Conservation (phyloP, 106 monocot genomes). For the Dioscorea zingiberensis region DNA sequence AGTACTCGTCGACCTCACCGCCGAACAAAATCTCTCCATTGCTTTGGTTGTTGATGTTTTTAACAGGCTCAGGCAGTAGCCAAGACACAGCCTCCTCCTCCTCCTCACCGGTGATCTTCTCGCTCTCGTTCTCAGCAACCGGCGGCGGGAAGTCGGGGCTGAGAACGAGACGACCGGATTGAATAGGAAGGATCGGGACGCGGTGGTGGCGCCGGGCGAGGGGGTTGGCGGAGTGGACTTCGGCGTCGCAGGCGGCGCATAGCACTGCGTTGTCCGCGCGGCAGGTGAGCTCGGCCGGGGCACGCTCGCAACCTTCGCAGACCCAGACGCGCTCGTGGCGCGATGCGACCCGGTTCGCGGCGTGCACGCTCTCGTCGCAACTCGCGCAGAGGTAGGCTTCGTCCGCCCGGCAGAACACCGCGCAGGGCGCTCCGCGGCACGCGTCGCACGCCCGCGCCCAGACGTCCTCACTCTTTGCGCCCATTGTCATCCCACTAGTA, state of each 20-base stretch:
- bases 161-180: not conserved
- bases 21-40: not conserved
- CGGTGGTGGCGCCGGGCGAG: constrained; percentile 13
- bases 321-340: constrained; percentile 28
- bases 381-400: constrained; percentile 22
- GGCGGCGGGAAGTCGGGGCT: no score
- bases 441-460: constrained; percentile 27
- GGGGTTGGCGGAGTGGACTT: constrained; percentile 24
- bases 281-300: constrained; percentile 24
- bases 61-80: not conserved
- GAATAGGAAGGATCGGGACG: constrained; percentile 6
- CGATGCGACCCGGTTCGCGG: constrained; percentile 19
- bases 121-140: no score
- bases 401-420: constrained; percentile 26
- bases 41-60: not conserved
- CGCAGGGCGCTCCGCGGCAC: constrained; percentile 6
- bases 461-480: constrained; percentile 11
- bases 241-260: constrained; percentile 24
- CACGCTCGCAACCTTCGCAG: constrained; percentile 27
- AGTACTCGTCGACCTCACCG: constrained; percentile 17
- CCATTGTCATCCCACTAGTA: constrained; percentile 7
- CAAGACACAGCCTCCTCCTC: constrained; percentile 2
- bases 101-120: not conserved
- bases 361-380: constrained; percentile 26
- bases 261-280: constrained; percentile 24